These are phyloP conservation scores for Sanghuangporus baumii DNA, from an alignment of 1,284 basidiomycete genomes.

Conservation along the genomic window DNA sequence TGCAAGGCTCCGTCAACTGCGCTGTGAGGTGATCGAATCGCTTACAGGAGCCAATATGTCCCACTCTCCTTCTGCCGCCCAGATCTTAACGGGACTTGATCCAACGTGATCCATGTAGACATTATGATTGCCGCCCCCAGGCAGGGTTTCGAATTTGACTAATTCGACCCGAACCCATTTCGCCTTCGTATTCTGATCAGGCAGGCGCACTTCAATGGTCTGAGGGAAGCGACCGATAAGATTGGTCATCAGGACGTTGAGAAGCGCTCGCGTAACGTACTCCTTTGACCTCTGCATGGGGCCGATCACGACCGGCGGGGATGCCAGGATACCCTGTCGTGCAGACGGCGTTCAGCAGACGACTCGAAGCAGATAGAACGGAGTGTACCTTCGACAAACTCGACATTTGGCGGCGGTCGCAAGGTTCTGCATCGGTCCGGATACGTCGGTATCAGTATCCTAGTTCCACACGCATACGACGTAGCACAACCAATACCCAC, in stretches of 20 bases:
- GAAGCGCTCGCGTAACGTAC: constrained; percentile 44
- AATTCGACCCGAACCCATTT: constrained; percentile 87
- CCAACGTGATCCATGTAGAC: constrained; percentile 71
- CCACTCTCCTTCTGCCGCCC: constrained; percentile 71
- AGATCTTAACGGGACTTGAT: constrained; percentile 63
- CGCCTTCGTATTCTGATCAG: constrained; percentile 72
- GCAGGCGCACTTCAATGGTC: constrained; percentile 80
- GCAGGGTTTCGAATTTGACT: constrained; percentile 78
- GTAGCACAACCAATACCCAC: constrained; percentile 28
- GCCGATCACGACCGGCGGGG: constrained; percentile 61
- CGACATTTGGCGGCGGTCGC: constrained; percentile 76
- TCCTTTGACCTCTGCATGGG: constrained; percentile 74
- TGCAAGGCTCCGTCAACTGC: background rate
- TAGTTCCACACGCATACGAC: background rate
- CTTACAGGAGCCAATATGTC: constrained; percentile 60
- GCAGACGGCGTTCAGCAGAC: background rate
- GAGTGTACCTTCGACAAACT: constrained; percentile 68
- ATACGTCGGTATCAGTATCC: background rate
- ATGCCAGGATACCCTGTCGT: constrained; percentile 73
- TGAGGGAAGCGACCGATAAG: constrained; percentile 25
- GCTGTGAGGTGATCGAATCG: constrained; percentile 17
- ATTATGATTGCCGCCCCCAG: constrained; percentile 60
- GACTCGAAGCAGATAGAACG: constrained; percentile 1
- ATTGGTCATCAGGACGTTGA: constrained; percentile 4
- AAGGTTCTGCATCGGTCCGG: constrained; percentile 44